Evolutionary conservation across 352 stramenopile species (phyloP).

Genomic region (Globisporangium sylvaticum): DNA sequence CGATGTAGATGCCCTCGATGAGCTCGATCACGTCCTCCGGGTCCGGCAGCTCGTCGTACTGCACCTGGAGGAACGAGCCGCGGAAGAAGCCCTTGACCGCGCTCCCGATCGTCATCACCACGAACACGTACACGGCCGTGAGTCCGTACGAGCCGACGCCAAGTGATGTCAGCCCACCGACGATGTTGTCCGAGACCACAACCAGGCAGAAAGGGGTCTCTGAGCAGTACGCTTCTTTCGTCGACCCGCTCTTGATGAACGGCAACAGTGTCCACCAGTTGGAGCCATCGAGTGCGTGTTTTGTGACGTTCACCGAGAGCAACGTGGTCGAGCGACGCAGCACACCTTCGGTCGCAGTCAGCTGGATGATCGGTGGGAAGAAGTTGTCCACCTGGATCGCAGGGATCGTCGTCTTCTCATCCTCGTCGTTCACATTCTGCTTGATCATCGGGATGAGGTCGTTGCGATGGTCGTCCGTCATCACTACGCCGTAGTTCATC

Average conservation of each 20-base stretch:
- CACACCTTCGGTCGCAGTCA: conserved; percentile 64
- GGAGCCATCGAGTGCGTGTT: conserved; percentile 44
- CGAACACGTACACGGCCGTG: conserved; percentile 84
- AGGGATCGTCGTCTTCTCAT: conserved; percentile 22
- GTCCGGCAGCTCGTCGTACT: conserved; percentile 80
- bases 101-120: conserved; percentile 83
- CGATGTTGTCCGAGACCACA: conserved; percentile 84
- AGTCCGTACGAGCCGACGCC: conserved; percentile 84
- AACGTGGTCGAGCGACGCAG: conserved; percentile 48
- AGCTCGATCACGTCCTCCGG: conserved; percentile 83
- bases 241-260: conserved; percentile 17
- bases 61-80: conserved; percentile 71
- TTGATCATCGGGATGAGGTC: conserved; percentile 76
- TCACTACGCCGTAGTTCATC: conserved; percentile 36
- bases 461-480: conserved; percentile 60
- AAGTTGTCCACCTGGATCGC: conserved; percentile 50
- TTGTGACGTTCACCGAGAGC: conserved; percentile 52
- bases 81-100: conserved; percentile 83
- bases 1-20: conserved; percentile 87
- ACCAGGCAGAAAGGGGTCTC: conserved; percentile 69
- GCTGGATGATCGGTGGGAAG: conserved; percentile 63
- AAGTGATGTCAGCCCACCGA: conserved; percentile 71
- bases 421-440: conserved; percentile 32
- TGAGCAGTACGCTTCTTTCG: conserved; percentile 42
- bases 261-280: conserved; percentile 74